phyloP scores from a whole-genome alignment of 257 asterid genomes.

The Solanum corneliomulleri region DNA sequence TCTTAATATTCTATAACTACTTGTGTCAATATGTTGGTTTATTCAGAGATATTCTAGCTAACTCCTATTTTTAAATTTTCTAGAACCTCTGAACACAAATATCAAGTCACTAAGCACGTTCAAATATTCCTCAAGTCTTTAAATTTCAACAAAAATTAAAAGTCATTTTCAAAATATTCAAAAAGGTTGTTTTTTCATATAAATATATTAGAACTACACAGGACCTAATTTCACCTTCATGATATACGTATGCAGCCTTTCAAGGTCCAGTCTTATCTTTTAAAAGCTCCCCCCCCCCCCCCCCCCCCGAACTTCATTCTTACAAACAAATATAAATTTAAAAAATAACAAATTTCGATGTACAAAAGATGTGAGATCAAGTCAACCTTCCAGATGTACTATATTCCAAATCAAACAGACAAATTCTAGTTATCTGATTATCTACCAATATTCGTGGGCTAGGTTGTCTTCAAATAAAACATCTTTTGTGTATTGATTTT shows the following conservation, averaged over 20 bases:
- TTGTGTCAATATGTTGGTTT: background rate
- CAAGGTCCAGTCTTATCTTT: background rate
- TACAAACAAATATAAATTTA: too few species aligned
- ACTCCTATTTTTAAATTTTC: too few species aligned
- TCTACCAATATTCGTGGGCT: background rate
- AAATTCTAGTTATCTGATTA: too few species aligned
- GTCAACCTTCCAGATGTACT: background rate
- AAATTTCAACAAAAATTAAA: too few species aligned
- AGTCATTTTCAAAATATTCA: background rate
- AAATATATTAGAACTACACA: background rate
- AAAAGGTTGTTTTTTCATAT: background rate
- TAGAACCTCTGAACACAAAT: background rate
- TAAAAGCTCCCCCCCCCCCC: background rate
- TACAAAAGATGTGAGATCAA: background rate
- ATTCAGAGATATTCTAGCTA: background rate
- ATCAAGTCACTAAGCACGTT: background rate
- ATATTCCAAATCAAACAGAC: background rate
- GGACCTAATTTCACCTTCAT: background rate
- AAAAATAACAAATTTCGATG: too few species aligned
- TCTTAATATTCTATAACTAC: too few species aligned
- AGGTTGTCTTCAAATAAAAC: background rate
- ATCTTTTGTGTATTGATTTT: background rate
- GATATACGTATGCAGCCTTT: background rate
- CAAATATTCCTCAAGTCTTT: background rate
- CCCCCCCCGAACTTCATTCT: too few species aligned